These are phyloP conservation scores for Mycena galopus DNA, from an alignment of 768 basidiomycete species.

Conservation along the genomic window DNA sequence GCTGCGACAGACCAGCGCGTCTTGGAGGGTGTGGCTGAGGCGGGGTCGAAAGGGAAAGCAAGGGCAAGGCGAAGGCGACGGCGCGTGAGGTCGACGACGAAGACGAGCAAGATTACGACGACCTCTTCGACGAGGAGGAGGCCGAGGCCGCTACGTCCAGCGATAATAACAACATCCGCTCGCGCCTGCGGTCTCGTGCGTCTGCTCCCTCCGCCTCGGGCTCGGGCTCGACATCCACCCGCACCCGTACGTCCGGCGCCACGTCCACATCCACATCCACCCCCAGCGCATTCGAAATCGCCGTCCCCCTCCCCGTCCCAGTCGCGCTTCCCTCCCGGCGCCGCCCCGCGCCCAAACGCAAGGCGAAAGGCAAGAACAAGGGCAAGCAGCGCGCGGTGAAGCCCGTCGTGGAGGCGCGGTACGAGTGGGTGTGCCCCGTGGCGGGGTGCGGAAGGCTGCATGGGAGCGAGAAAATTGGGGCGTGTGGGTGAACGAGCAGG, in stretches of 20 bases:
- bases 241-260: too few species aligned
- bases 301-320: conserved; percentile 20
- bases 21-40: not conserved
- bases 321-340: too few species aligned
- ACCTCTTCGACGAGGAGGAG: conserved; percentile 24
- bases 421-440: conserved; percentile 78
- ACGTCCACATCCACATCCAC: not conserved
- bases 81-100: conserved; percentile 31
- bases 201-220: not conserved
- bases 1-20: not conserved
- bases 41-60: conserved; percentile 34
- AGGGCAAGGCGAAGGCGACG: conserved; percentile 61
- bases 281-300: conserved; percentile 18
- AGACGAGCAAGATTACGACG: conserved; percentile 28
- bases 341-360: conserved; percentile 1
- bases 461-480: conserved; percentile 68
- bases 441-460: conserved; percentile 66
- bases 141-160: conserved; percentile 21
- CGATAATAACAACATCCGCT: conserved; percentile 60
- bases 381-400: conserved; percentile 49
- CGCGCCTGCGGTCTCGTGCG: conserved; percentile 66
- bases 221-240: not conserved
- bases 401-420: conserved; percentile 59
- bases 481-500: conserved; percentile 56
- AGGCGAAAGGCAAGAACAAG: conserved; percentile 5